Evolutionary conservation across 2,329 filamentous ascomycete species (phyloP).

Genomic region (Neofusicoccum kwambonambiense): DNA sequence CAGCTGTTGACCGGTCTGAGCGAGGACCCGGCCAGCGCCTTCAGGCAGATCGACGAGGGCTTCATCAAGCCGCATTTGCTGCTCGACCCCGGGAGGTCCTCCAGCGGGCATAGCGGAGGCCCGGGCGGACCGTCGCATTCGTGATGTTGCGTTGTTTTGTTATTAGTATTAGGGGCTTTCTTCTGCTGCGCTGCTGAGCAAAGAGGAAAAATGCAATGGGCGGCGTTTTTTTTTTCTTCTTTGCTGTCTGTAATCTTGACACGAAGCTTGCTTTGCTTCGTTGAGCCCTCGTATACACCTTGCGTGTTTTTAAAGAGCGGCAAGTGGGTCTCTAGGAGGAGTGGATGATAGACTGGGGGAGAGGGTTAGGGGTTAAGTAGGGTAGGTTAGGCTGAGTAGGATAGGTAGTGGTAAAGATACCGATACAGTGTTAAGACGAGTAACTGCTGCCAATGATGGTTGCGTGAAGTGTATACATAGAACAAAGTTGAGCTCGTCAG

Average conservation of each 20-base stretch:
- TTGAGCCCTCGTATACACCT: no score
- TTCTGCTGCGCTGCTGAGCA: background rate
- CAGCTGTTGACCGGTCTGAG: constrained; percentile 74
- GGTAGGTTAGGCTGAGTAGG: no score
- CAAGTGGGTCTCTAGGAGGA: no score
- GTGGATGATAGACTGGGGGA: no score
- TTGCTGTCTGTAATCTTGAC: no score
- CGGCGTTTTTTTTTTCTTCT: background rate
- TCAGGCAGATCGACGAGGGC: constrained; percentile 90
- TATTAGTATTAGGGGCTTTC: background rate
- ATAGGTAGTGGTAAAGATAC: no score
- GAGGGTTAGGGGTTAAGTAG: no score
- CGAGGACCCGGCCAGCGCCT: constrained; percentile 86
- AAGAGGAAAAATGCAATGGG: constrained; percentile 4
- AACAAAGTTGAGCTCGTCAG: no score
- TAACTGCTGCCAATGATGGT: background rate
- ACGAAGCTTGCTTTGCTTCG: no score
- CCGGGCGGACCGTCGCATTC: background rate
- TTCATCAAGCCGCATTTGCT: constrained; percentile 91
- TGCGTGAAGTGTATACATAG: no score
- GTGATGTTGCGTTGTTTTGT: background rate
- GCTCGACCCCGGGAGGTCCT: constrained; percentile 59
- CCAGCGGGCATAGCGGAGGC: background rate
- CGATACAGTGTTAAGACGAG: no score
- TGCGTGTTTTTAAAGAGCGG: no score